phyloP scores from a whole-genome alignment of 345 rosid genomes.

The Firmiana major region DNA sequence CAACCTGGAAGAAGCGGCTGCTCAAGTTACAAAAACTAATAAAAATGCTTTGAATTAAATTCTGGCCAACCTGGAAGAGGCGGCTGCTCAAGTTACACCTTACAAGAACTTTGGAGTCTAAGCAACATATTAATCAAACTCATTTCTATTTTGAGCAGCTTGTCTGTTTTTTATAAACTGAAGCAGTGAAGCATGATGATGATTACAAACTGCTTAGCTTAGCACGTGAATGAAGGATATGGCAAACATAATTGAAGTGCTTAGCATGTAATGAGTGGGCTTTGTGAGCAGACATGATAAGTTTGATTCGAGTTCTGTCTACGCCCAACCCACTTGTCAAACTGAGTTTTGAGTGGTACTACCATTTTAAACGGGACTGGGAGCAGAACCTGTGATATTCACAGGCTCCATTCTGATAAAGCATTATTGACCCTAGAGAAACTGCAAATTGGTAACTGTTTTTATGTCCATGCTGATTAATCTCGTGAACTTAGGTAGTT shows the following conservation, averaged over 20 bases:
- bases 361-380: neutral
- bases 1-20: conserved; percentile 3
- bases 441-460: neutral
- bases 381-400: neutral
- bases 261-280: neutral
- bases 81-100: neutral
- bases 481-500: neutral
- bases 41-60: neutral
- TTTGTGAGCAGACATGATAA: neutral
- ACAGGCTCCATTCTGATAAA: neutral
- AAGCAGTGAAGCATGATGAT: neutral
- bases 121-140: neutral
- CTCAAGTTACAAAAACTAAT: neutral
- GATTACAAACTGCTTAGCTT: neutral
- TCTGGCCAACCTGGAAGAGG: conserved; percentile 4
- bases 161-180: neutral
- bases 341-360: neutral
- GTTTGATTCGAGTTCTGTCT: neutral
- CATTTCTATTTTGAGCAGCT: neutral
- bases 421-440: neutral
- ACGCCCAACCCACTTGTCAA: neutral
- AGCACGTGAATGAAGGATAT: neutral
- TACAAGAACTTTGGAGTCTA: neutral
- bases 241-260: no score
- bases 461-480: neutral